Base-by-base conservation (phyloP, 2,329 filamentous ascomycete genomes). In the Hymenoscyphus fraxineus region DNA sequence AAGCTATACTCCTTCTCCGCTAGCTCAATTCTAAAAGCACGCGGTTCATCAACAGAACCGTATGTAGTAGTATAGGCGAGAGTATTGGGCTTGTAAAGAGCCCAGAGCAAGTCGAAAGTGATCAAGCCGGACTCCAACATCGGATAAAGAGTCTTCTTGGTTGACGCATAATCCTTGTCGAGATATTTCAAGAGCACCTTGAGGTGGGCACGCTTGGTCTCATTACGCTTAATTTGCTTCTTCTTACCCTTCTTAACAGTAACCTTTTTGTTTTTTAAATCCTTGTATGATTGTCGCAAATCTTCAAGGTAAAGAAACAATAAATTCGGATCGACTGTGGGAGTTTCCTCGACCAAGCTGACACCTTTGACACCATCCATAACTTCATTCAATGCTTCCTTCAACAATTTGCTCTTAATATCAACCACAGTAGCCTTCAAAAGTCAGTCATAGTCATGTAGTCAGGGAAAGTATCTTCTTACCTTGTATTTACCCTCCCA, bases 31-130 rank as follows among this genome's bases (percentile, higher is more conserved):
- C 91, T 93, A 82, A 96, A 94, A 10, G 90, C 89, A 16, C 91
- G 85, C 1, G 92, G 90, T 71, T 95, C 88, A 47, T 94, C 90
- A 15, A 82, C 79, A 41, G 86, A 87, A 2, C 90, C 90, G 67
- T 96, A 96, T 0, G 91, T 94, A 0, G 86, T 85, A 0, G 89
- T 86, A 74, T 89, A 94, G 0, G 87, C 89, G 22, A 96, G 84
- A 0, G 91, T 92, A 71, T 92, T 91, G 0, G 93, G 93, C 73
- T 95, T 96, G 83, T 90, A 96, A 3, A 97, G 78, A 0, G 92
- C 92, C 93, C 93, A 96, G 0, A 96, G 80, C 2, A 96, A 82
- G 64, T 97, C 92, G 70, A 93, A 97, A 0, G 92, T 96, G 74
- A 96, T 96, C 56, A 92, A 87, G 9, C 92, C 91, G 39, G 88